Percentiles rank a stretch among this genome's conserved stretches.
phyloP scores from a whole-genome alignment of 495 filamentous ascomycete species.

The Tuber melanosporum region DNA sequence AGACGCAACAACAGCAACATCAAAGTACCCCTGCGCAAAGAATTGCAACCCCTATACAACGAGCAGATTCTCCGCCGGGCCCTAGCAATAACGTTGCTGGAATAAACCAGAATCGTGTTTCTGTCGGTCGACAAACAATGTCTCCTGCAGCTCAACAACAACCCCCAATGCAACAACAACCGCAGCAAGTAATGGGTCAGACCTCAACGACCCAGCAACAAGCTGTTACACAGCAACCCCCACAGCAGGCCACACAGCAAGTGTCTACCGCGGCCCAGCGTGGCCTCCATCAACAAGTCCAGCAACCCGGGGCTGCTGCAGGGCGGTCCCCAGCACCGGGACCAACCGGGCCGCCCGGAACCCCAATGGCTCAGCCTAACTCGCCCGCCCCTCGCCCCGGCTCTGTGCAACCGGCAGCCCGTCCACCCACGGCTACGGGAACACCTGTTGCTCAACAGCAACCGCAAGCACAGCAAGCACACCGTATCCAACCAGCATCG shows the following conservation, averaged over 20 bases:
- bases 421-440: slow-evolving; percentile 32
- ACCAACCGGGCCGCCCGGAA: slow-evolving; percentile 8
- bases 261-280: slow-evolving; percentile 11
- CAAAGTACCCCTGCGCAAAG: slow-evolving; percentile 10
- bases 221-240: slow-evolving; percentile 3
- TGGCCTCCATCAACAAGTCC: slow-evolving; percentile 10
- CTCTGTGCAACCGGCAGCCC: slow-evolving; percentile 27
- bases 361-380: slow-evolving; percentile 34
- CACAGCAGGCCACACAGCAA: slow-evolving; percentile 8
- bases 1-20: slow-evolving; percentile 40
- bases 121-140: slow-evolving; percentile 26
- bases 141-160: slow-evolving; percentile 44
- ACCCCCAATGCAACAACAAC: slow-evolving; percentile 47
- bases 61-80: slow-evolving; percentile 41
- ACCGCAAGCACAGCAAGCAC: slow-evolving; percentile 25
- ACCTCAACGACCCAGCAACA: slow-evolving; percentile 13
- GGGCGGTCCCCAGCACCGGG: slow-evolving; percentile 23
- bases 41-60: slow-evolving; percentile 41
- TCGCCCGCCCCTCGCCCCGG: slow-evolving; percentile 36
- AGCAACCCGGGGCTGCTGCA: slow-evolving; percentile 7
- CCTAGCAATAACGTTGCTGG: slow-evolving; percentile 40
- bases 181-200: background rate
- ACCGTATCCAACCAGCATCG: slow-evolving; percentile 29
- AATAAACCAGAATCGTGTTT: slow-evolving; percentile 9
- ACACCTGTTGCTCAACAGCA: slow-evolving; percentile 32